A percentile compares a stretch with the other conserved stretches of the same genome.
Evolutionary conservation across 768 basidiomycete genomes (phyloP).

Genomic region (Suillus clintonianus): DNA sequence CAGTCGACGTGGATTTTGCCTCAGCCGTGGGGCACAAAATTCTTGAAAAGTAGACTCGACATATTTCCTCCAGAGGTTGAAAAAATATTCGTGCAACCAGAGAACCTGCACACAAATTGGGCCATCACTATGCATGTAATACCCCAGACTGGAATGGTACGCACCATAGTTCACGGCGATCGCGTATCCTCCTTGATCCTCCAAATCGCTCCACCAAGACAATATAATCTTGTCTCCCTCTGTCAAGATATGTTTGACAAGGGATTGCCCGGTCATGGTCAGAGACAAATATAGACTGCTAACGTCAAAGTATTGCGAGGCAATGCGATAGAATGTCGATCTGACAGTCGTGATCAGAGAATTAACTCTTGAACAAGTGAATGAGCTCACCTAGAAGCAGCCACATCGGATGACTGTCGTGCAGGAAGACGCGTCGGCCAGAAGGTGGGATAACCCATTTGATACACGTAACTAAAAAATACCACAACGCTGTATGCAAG

Average conservation of each 20-base stretch:
- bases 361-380: neutral
- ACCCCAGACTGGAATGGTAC: constrained; percentile 17
- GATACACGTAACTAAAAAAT: constrained; percentile 53
- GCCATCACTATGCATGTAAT: neutral
- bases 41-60: constrained; percentile 86
- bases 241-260: constrained; percentile 93
- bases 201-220: constrained; percentile 77
- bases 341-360: neutral
- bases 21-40: constrained; percentile 38
- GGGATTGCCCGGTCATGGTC: constrained; percentile 85
- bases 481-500: constrained; percentile 66
- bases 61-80: constrained; percentile 94
- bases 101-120: constrained; percentile 59
- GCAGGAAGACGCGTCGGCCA: constrained; percentile 32
- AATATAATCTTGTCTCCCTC: constrained; percentile 94
- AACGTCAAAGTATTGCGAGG: constrained; percentile 42
- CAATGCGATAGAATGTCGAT: constrained; percentile 1
- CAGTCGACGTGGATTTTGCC: constrained; percentile 2
- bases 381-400: constrained; percentile 18
- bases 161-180: constrained; percentile 94
- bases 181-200: constrained; percentile 94
- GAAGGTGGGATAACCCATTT: constrained; percentile 37
- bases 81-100: constrained; percentile 90
- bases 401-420: constrained; percentile 11
- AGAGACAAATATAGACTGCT: constrained; percentile 62